These are phyloP conservation scores for Lasiosphaeris hirsuta DNA, from an alignment of 495 filamentous ascomycete genomes.

Conservation along the genomic window DNA sequence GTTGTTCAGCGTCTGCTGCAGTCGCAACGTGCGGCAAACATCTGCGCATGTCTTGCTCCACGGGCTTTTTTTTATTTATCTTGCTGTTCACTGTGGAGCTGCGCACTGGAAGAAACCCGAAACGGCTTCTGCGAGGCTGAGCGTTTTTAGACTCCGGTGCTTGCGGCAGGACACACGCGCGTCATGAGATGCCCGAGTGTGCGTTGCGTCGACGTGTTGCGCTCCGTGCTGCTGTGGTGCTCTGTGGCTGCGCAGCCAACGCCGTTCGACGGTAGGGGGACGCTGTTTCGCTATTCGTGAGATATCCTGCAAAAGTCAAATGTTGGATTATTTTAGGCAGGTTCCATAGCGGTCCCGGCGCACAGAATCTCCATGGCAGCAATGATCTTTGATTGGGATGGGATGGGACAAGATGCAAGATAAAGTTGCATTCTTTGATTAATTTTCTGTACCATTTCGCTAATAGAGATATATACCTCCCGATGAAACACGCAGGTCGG, in stretches of 20 bases:
- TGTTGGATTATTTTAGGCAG: background rate
- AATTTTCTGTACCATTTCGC: background rate
- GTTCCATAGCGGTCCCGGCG: too few species aligned
- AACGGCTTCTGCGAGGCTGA: background rate
- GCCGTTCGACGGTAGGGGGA: background rate
- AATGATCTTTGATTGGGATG: too few species aligned
- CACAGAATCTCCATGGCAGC: too few species aligned
- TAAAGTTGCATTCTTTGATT: background rate
- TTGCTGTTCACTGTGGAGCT: background rate
- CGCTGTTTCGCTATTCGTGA: too few species aligned
- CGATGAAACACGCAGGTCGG: background rate
- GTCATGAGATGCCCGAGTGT: slow-evolving; percentile 7
- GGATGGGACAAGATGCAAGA: too few species aligned
- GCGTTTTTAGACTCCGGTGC: background rate
- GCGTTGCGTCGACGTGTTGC: background rate
- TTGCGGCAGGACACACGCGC: slow-evolving; percentile 8
- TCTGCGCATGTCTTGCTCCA: slow-evolving; percentile 1
- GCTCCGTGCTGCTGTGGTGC: background rate
- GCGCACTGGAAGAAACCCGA: background rate
- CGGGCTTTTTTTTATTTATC: background rate
- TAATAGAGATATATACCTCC: background rate
- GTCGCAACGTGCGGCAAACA: slow-evolving; percentile 2
- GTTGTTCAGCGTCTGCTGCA: background rate
- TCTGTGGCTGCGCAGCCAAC: slow-evolving; percentile 5
- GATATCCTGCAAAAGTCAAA: background rate